Conservation (phyloP, 1,139 yeast species). For the Hansenula anomala region DNA sequence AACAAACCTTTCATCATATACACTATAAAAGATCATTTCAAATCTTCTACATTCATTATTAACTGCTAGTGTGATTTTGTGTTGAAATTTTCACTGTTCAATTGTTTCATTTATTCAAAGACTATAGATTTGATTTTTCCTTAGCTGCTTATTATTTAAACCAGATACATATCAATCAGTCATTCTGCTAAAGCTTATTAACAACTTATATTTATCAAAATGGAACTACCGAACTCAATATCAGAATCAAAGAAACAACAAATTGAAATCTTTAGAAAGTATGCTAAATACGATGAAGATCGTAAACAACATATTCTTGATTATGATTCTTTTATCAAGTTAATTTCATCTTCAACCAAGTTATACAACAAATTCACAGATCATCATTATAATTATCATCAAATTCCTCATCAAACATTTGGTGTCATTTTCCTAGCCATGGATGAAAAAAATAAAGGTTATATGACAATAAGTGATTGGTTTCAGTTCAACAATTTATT, state of each 20-base stretch:
- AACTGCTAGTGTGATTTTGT: too few relatives aligned
- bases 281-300: constrained; percentile 21
- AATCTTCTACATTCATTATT: too few relatives aligned
- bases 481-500: constrained; percentile 50
- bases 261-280: constrained; percentile 32
- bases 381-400: constrained; percentile 27
- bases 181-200: too few relatives aligned
- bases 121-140: too few relatives aligned
- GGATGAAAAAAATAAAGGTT: constrained; percentile 61
- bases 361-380: constrained; percentile 27
- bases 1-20: too few relatives aligned
- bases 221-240: constrained; percentile 33
- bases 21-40: too few relatives aligned
- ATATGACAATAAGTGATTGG: constrained; percentile 56
- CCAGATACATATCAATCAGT: too few relatives aligned
- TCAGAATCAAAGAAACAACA: constrained; percentile 31
- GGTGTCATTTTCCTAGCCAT: constrained; percentile 60
- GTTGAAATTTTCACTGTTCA: too few relatives aligned
- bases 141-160: too few relatives aligned
- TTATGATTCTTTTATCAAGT: constrained; percentile 28
- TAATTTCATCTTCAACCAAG: constrained; percentile 29
- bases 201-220: constrained; percentile 6
- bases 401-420: constrained; percentile 29
- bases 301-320: constrained; percentile 26
- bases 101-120: too few relatives aligned